Conservation (phyloP, 2,329 filamentous ascomycete species). For the Fusarium sp. region DNA sequence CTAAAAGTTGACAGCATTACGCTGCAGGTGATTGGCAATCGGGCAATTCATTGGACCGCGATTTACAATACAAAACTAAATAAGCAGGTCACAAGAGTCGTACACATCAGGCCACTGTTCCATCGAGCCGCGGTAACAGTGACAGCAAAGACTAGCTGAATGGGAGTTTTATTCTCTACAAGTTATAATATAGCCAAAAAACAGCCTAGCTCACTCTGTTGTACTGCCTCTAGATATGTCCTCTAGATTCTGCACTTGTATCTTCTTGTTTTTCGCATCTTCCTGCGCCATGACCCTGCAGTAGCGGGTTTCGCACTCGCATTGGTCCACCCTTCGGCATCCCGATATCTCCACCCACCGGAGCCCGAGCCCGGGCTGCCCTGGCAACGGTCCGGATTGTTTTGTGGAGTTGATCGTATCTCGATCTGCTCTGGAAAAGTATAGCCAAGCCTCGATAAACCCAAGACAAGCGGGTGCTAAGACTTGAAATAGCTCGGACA, state of each 20-base stretch:
- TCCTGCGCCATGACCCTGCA: conserved; percentile 8
- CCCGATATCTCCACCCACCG: not conserved
- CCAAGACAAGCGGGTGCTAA: conserved; percentile 21
- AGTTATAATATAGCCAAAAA: too few species aligned
- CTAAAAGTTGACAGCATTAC: too few species aligned
- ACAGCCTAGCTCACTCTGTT: not conserved
- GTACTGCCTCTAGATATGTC: not conserved
- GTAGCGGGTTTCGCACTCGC: conserved; percentile 10
- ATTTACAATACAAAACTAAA: not conserved
- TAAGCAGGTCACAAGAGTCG: not conserved
- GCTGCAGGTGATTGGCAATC: not conserved
- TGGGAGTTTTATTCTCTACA: too few species aligned
- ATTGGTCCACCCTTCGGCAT: conserved; percentile 7
- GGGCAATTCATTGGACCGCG: not conserved
- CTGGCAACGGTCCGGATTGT: conserved; percentile 17
- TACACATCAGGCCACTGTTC: not conserved
- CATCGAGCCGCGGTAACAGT: too few species aligned
- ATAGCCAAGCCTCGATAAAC: conserved; percentile 19
- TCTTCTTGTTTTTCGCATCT: not conserved
- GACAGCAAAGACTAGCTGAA: too few species aligned
- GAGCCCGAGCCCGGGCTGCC: conserved; percentile 16
- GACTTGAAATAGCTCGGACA: not conserved
- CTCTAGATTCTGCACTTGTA: not conserved
- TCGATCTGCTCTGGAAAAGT: conserved; percentile 19
- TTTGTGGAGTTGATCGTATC: not conserved